These are phyloP conservation scores for Hypoxylon subgilvum DNA, from an alignment of 495 filamentous ascomycete species.

Conservation along the genomic window DNA sequence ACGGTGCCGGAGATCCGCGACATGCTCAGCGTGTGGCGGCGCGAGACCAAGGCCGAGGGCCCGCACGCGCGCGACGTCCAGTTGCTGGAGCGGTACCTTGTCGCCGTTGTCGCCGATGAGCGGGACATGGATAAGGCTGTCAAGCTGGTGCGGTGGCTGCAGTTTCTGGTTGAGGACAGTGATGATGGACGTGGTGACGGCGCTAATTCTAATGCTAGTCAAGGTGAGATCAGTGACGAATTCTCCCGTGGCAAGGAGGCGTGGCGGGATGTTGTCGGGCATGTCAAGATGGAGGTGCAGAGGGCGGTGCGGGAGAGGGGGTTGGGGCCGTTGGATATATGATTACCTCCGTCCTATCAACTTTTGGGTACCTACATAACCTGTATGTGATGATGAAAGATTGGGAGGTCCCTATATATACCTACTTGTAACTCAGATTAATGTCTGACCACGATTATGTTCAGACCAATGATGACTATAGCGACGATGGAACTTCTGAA, in stretches of 20 bases:
- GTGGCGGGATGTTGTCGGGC: conserved; percentile 58
- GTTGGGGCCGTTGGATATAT: conserved; percentile 65
- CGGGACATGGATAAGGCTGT: conserved; percentile 76
- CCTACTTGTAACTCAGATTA: no score
- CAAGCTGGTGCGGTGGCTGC: conserved; percentile 71
- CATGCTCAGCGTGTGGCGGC: conserved; percentile 68
- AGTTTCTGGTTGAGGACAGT: conserved; percentile 68
- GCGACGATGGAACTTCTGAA: background rate
- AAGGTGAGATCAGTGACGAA: conserved; percentile 27
- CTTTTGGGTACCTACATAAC: conserved; percentile 17
- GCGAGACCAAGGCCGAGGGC: conserved; percentile 67
- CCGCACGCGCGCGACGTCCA: conserved; percentile 80
- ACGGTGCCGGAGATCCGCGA: conserved; percentile 43
- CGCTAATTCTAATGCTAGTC: conserved; percentile 31
- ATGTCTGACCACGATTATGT: no score
- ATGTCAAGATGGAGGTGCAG: conserved; percentile 64
- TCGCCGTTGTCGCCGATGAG: conserved; percentile 72
- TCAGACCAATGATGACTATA: background rate
- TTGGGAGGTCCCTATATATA: no score
- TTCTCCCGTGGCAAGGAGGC: conserved; percentile 36
- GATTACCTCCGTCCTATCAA: no score
- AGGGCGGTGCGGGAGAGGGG: conserved; percentile 66
- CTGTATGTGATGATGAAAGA: no score
- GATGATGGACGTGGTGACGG: background rate
- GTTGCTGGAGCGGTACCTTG: conserved; percentile 70